A percentile compares a stretch with the other conserved stretches of the same genome.
Conservation (phyloP, 345 rosid species). For the Corchorus olitorius region DNA sequence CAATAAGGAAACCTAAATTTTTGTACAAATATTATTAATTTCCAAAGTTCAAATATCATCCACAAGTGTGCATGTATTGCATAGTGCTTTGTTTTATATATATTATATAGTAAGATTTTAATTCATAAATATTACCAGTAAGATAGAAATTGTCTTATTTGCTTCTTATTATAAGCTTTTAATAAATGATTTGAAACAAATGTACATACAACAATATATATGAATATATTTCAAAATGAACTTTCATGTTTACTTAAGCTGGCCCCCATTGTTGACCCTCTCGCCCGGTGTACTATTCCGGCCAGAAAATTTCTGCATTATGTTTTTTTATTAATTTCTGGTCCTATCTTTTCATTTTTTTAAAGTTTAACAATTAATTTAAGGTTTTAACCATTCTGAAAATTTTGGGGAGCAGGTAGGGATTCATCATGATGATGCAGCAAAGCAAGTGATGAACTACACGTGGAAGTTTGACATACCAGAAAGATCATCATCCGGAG, state of each 20-base stretch:
- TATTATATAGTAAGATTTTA: neutral
- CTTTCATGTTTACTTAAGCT: neutral
- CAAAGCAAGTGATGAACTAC: constrained; percentile 34
- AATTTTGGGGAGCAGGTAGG: constrained; percentile 30
- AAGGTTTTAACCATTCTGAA: too few relatives aligned
- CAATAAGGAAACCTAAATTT: neutral
- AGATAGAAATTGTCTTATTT: neutral
- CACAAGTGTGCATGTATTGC: constrained; percentile 1
- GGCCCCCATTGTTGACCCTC: too few relatives aligned
- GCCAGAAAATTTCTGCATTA: too few relatives aligned
- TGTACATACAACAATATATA: neutral
- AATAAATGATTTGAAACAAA: neutral
- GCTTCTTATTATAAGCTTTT: neutral
- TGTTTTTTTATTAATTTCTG: too few relatives aligned
- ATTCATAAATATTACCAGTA: too few relatives aligned
- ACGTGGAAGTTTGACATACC: constrained; percentile 38
- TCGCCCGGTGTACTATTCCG: too few relatives aligned
- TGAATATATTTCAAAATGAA: neutral
- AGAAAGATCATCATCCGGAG: constrained; percentile 9
- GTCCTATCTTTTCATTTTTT: constrained; percentile 1
- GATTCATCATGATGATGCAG: constrained; percentile 29
- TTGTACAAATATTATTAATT: neutral
- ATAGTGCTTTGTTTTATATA: neutral
- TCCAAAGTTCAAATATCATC: neutral
- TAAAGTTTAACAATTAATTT: neutral